phyloP scores from a whole-genome alignment of 345 rosid genomes.

The Angophora floribunda region DNA sequence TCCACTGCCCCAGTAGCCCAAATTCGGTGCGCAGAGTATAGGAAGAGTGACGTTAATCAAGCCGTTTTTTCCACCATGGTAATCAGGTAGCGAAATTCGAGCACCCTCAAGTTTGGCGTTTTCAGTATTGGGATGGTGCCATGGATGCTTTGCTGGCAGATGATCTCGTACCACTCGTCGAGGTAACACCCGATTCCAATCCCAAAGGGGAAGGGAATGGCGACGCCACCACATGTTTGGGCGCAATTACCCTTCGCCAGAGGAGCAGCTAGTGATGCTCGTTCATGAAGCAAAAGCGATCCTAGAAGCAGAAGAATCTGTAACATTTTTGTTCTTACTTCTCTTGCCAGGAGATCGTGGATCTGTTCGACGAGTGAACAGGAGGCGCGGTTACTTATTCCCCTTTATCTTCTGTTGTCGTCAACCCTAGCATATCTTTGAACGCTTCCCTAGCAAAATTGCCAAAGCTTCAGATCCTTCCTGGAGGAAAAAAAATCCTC shows the following conservation, averaged over 20 bases:
- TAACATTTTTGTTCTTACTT: neutral
- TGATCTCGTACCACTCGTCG: slow-evolving; percentile 3
- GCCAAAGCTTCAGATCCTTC: neutral
- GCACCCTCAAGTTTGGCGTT: neutral
- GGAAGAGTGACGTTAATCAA: neutral
- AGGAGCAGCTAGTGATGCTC: neutral
- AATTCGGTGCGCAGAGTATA: neutral
- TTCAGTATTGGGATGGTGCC: neutral
- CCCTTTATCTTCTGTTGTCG: neutral
- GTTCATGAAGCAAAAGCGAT: neutral
- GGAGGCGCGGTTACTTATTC: neutral
- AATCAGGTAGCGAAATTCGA: neutral
- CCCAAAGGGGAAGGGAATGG: slow-evolving; percentile 3
- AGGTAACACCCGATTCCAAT: slow-evolving; percentile 1
- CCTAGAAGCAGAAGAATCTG: slow-evolving; percentile 33
- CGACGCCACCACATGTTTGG: neutral
- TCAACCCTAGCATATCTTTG: neutral
- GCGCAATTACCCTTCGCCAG: neutral
- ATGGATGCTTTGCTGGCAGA: neutral
- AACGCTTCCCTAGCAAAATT: neutral
- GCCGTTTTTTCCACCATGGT: neutral
- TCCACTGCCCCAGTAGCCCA: neutral
- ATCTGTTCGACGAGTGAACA: neutral
- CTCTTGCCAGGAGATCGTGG: neutral
- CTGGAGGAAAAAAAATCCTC: neutral